These are phyloP conservation scores for Phytophthora vignae DNA, from an alignment of 352 stramenopile species.

Conservation along the genomic window DNA sequence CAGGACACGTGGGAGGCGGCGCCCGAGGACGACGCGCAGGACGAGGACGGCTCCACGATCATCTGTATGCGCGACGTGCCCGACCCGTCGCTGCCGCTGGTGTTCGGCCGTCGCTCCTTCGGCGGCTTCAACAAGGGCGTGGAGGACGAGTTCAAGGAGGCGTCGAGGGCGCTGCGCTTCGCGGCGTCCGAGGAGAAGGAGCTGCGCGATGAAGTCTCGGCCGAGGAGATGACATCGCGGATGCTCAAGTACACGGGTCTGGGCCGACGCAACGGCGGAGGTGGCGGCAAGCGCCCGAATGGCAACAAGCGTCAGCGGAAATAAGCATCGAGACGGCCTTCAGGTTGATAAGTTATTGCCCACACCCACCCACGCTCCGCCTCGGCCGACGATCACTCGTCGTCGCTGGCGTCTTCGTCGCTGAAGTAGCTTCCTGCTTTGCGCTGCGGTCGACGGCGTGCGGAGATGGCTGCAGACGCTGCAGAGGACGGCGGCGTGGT, in stretches of 20 bases:
- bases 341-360: constrained; percentile 45
- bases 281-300: constrained; percentile 35
- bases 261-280: constrained; percentile 41
- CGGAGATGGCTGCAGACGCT: constrained; percentile 27
- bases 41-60: constrained; percentile 42
- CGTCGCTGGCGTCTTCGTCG: constrained; percentile 78
- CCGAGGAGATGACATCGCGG: constrained; percentile 80
- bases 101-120: constrained; percentile 85
- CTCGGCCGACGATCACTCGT: constrained; percentile 22
- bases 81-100: constrained; percentile 74
- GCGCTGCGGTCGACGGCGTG: constrained; percentile 39
- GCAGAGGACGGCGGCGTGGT: constrained; percentile 10
- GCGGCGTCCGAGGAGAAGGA: constrained; percentile 74
- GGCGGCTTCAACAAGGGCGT: constrained; percentile 84
- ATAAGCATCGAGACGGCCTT: constrained; percentile 33
- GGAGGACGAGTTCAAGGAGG: constrained; percentile 83
- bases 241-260: constrained; percentile 90
- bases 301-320: constrained; percentile 71
- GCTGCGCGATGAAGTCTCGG: constrained; percentile 81
- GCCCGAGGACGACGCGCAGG: constrained; percentile 41
- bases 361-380: constrained; percentile 1
- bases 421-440: constrained; percentile 75
- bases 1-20: constrained; percentile 65
- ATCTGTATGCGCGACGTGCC: constrained; percentile 67
- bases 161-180: constrained; percentile 62